Evolutionary conservation across 306 rosid genomes (phyloP), one percentile per base, ranked within the genome.

Genomic region (Cicer arietinum): DNA sequence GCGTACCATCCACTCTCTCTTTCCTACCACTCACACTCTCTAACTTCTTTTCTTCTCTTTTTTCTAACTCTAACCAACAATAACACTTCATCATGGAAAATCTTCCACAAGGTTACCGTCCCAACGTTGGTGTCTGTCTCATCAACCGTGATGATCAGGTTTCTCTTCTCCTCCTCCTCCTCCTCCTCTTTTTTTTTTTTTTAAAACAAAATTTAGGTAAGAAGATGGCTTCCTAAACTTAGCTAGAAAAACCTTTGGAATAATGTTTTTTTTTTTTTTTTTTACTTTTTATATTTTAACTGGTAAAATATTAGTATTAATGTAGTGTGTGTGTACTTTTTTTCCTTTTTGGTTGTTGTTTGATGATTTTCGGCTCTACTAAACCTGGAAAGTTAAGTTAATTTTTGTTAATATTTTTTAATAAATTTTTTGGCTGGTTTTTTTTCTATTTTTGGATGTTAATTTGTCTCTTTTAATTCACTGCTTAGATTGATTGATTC

Each of bases 121-220:
- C 98, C 52, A 94, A 94, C 96, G 95, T 94, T 52, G 98, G 98
- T 52, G 94, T 94, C 77, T 94, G 98, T 83, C 96, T 94, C 84
- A 86, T 92, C 83, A 94, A 91, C 80, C 85, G 87, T 2, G 87
- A 91, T 58, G 84, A 85, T 71, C 91, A 87, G 96, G 98, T 94
- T 79, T 10, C 48, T 79, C 16, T 43, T 6, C 25, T 6, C 9
- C 4, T 9, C 14, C 5, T 8, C 2, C 3, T 73, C 44, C 13
- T 59, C 10, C 18, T 60, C 35, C 6, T n/a, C 1, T 40, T 48
- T 13, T 48, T 12, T 4, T 48, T 48, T 51, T 14, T 7, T 6
- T 25, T 25, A 25, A 25, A 25, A 22, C 0, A 22, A 25, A 14
- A 52, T 52, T 51, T 52, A 52, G 10, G 20, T 52, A 52, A 52